phyloP scores from a whole-genome alignment of 352 stramenopile genomes.

The Halophytophthora batemanensis region DNA sequence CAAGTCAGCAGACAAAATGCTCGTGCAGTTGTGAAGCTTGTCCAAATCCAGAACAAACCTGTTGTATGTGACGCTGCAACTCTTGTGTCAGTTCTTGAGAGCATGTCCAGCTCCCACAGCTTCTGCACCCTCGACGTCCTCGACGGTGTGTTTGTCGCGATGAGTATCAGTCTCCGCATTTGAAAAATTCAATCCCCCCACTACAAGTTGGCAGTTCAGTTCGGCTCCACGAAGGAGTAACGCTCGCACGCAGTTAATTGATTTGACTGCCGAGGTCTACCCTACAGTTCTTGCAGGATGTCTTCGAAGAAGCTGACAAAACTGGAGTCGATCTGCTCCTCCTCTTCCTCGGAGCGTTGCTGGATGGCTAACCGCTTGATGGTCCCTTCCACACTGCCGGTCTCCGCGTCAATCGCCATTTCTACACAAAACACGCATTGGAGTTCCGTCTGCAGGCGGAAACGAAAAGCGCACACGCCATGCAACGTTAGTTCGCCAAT shows the following conservation, averaged over 20 bases:
- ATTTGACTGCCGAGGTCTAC: slow-evolving; percentile 10
- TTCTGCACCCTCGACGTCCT: no score
- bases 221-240: not conserved
- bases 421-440: slow-evolving; percentile 84
- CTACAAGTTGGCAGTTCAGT: not conserved
- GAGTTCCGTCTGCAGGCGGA: slow-evolving; percentile 49
- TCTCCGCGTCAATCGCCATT: slow-evolving; percentile 63
- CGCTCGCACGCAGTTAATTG: slow-evolving; percentile 22
- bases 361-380: slow-evolving; percentile 75
- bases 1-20: no score
- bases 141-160: no score
- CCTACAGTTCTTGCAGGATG: slow-evolving; percentile 65
- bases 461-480: not conserved
- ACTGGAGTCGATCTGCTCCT: slow-evolving; percentile 80
- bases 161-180: no score
- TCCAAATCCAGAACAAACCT: no score
- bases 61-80: not conserved
- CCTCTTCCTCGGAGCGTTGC: slow-evolving; percentile 48
- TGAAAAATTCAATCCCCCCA: not conserved
- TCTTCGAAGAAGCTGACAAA: slow-evolving; percentile 86
- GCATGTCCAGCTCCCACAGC: no score
- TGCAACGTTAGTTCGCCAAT: not conserved
- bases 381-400: slow-evolving; percentile 49
- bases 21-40: no score
- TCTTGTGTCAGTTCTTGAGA: not conserved